Conservation (phyloP, 768 basidiomycete species). For the Kwoniella sp. region DNA sequence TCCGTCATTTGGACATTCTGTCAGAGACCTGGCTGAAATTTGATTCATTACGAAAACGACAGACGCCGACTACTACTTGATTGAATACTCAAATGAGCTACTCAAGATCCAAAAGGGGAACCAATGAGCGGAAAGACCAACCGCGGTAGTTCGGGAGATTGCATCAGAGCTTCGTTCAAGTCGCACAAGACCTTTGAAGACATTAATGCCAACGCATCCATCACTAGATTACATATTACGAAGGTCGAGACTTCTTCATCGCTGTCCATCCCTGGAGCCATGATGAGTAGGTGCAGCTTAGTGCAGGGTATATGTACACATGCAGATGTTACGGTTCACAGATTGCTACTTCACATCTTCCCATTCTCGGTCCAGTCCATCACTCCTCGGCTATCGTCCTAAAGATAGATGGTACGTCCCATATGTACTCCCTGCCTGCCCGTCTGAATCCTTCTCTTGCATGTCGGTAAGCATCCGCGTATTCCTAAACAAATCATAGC, state of each 20-base stretch:
- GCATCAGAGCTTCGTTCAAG: too few relatives aligned
- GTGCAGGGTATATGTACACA: too few relatives aligned
- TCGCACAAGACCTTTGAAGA: too few relatives aligned
- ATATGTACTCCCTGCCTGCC: background rate
- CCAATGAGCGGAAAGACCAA: background rate
- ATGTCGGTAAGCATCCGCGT: background rate
- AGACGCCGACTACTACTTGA: constrained; percentile 51
- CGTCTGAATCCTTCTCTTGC: background rate
- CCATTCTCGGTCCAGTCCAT: too few relatives aligned
- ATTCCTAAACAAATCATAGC: background rate
- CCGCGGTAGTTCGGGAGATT: too few relatives aligned
- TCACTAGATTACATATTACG: background rate
- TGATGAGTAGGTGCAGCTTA: too few relatives aligned
- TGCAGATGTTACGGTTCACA: too few relatives aligned
- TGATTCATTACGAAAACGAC: background rate
- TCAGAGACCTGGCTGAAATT: background rate
- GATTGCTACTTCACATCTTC: too few relatives aligned
- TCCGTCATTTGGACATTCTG: too few relatives aligned
- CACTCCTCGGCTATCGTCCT: background rate
- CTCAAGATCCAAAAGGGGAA: constrained; percentile 37
- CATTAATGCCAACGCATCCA: too few relatives aligned
- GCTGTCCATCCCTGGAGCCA: too few relatives aligned
- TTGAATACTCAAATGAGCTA: constrained; percentile 46
- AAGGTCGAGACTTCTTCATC: too few relatives aligned
- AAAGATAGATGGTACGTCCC: background rate